Base-by-base conservation (phyloP, 257 asterid genomes). In the Solanum raphanifolium region DNA sequence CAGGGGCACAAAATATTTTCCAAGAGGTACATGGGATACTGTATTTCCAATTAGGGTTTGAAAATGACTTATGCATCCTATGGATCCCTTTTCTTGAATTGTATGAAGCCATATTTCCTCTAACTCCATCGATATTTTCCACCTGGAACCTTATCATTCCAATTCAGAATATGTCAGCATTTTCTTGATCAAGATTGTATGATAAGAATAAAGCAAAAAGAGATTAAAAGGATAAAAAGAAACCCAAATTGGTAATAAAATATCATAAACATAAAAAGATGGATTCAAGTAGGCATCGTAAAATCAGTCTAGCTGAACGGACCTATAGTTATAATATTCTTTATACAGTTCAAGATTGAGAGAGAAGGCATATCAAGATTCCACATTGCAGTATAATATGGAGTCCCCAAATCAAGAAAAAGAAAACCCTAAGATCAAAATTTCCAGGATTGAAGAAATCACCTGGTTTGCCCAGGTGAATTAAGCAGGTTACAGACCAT, bases 401-500 rank as follows among this genome's bases (percentile, higher is more conserved):
- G 6, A 81, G 34, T 16, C 41, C 60, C 41, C 41, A 81, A 46
- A 81, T 29, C 41, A 81, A 81, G 69, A 23, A 5, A 23, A 72
- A 13, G 35, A 32, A 31, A 87, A 8, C 25, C 79, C 39, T 9
- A n/a, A 23, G 41, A 81, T 38, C 25, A 18, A 72, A 38, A 34
- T 25, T 13, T 11, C 75, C 4, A 68, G 13, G 18, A 2, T 43
- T 65, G 43, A 58, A 88, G 87, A 87, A 75, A 39, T 91, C 86
- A 94, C 98, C 94, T 88, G 52, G 92, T 89, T 52, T 88, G 92
- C 41, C 87, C 65, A 15, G 91, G 88, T 11, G 90, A 85, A 86
- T 87, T 89, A 38, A 90, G 29, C 62, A 89, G 69, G 83, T 86
- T 90, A 87, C 94, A 94, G 60, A 90, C 94, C 98, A 94, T 94